A percentile compares a stretch with the other conserved stretches of the same genome.
phyloP scores from a whole-genome alignment of 2,329 filamentous ascomycete species.

The Alternaria ethzedia region DNA sequence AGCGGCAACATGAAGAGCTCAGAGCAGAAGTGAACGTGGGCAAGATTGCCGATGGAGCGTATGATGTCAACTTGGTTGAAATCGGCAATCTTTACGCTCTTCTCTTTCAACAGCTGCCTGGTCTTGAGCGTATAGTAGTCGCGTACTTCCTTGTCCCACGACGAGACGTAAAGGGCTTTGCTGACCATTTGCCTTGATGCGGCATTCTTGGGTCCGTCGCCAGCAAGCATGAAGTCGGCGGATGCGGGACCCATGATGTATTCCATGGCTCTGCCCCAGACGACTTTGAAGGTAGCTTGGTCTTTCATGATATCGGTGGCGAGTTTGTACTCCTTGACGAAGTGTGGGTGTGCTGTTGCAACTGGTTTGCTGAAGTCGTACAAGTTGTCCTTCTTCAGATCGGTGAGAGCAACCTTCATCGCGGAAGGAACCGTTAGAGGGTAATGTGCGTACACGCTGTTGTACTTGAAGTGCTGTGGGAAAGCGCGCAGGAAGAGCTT shows the following conservation, averaged over 20 bases:
- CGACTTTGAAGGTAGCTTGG: slow-evolving; percentile 66
- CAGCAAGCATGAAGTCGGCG: slow-evolving; percentile 62
- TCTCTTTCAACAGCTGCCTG: slow-evolving; percentile 66
- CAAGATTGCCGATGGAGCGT: slow-evolving; percentile 62
- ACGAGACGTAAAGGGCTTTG: slow-evolving; percentile 64
- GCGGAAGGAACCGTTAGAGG: slow-evolving; percentile 74
- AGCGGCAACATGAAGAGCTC: slow-evolving; percentile 63
- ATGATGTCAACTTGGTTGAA: slow-evolving; percentile 74
- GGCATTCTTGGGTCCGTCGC: slow-evolving; percentile 41
- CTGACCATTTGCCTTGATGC: slow-evolving; percentile 47
- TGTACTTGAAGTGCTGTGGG: slow-evolving; percentile 76
- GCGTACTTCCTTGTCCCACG: slow-evolving; percentile 70
- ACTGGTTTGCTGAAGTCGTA: slow-evolving; percentile 74
- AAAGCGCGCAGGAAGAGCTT: slow-evolving; percentile 82
- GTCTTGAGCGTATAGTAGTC: slow-evolving; percentile 71
- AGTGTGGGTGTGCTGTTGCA: slow-evolving; percentile 52
- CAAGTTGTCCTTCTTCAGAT: slow-evolving; percentile 68
- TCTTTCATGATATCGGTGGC: slow-evolving; percentile 68
- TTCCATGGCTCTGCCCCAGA: slow-evolving; percentile 69
- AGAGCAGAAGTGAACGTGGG: slow-evolving; percentile 62
- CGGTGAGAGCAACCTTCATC: slow-evolving; percentile 72
- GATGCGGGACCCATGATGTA: slow-evolving; percentile 66
- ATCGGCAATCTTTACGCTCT: slow-evolving; percentile 68
- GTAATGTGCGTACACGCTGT: slow-evolving; percentile 84
- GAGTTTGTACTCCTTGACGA: slow-evolving; percentile 67